phyloP scores from a whole-genome alignment of 805 yeast genomes.

The Candida saitoana region DNA sequence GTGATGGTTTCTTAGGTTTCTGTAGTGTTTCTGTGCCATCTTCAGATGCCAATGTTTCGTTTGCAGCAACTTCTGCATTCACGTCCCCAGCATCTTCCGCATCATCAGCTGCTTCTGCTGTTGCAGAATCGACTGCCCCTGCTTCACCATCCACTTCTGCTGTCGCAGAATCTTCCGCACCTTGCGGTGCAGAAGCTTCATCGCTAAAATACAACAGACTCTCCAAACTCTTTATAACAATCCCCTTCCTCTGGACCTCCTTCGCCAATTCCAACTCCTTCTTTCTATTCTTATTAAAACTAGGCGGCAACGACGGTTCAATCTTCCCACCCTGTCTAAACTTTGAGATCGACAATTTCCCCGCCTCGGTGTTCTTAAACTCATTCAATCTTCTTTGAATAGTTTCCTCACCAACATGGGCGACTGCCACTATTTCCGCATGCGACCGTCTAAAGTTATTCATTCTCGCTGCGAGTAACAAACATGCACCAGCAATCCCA shows the following conservation, averaged over 20 bases:
- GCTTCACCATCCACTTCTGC: slow-evolving; percentile 6
- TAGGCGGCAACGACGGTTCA: slow-evolving; percentile 72
- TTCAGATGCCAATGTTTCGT: no score
- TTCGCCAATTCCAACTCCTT: slow-evolving; percentile 42
- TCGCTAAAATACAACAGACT: slow-evolving; percentile 11
- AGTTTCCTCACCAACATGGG: slow-evolving; percentile 93
- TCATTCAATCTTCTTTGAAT: slow-evolving; percentile 86
- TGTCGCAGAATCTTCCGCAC: slow-evolving; percentile 6
- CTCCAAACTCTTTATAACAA: slow-evolving; percentile 21
- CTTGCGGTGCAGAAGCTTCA: neutral
- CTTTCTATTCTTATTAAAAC: slow-evolving; percentile 60
- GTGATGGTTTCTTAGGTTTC: no score
- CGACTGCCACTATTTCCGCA: slow-evolving; percentile 89
- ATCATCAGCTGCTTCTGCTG: neutral
- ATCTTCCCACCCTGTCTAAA: slow-evolving; percentile 54
- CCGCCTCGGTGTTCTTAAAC: slow-evolving; percentile 74
- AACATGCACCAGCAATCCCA: slow-evolving; percentile 96
- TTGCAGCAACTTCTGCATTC: neutral
- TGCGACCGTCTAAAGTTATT: slow-evolving; percentile 89
- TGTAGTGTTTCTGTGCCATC: no score
- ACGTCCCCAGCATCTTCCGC: slow-evolving; percentile 6
- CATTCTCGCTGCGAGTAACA: slow-evolving; percentile 92
- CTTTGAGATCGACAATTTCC: slow-evolving; percentile 63
- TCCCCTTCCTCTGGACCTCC: slow-evolving; percentile 20
- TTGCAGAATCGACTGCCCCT: slow-evolving; percentile 5